These are phyloP conservation scores for Schoenoplectus triqueter DNA, from an alignment of 202 grass and related monocot species.

Conservation along the genomic window DNA sequence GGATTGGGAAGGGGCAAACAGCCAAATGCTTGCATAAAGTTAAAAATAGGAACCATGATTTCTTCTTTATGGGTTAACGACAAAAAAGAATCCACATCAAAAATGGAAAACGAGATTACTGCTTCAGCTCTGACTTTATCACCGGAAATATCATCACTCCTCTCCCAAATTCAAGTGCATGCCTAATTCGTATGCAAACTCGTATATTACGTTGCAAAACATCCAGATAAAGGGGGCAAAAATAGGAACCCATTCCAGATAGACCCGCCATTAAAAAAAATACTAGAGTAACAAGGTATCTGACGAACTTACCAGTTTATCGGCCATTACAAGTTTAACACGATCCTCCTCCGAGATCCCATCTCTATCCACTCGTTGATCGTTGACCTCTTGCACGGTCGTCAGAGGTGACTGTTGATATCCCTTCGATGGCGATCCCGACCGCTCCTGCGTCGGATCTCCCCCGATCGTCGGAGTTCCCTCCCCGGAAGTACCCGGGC, in stretches of 20 bases:
- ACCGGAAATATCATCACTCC: background rate
- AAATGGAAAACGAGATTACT: constrained; percentile 15
- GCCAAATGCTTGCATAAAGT: background rate
- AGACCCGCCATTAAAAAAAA: background rate
- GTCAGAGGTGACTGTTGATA: background rate
- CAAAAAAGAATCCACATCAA: background rate
- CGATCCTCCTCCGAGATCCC: constrained; percentile 49
- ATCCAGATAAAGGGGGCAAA: background rate
- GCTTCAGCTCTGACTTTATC: background rate
- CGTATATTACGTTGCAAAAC: background rate
- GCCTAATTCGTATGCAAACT: background rate
- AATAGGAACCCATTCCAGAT: background rate
- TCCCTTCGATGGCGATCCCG: constrained; percentile 44
- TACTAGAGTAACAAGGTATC: background rate
- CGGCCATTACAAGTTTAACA: constrained; percentile 38
- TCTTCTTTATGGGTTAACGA: background rate
- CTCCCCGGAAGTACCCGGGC: constrained; percentile 31
- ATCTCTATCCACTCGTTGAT: constrained; percentile 26
- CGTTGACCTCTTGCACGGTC: constrained; percentile 24
- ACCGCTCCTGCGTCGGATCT: constrained; percentile 44
- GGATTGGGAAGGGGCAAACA: background rate
- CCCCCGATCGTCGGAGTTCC: constrained; percentile 50
- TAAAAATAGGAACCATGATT: constrained; percentile 23
- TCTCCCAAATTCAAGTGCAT: background rate
- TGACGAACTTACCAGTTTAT: constrained; percentile 30